Evolutionary conservation across 768 basidiomycete species (phyloP).

Genomic region (Amanita pallidorosea): DNA sequence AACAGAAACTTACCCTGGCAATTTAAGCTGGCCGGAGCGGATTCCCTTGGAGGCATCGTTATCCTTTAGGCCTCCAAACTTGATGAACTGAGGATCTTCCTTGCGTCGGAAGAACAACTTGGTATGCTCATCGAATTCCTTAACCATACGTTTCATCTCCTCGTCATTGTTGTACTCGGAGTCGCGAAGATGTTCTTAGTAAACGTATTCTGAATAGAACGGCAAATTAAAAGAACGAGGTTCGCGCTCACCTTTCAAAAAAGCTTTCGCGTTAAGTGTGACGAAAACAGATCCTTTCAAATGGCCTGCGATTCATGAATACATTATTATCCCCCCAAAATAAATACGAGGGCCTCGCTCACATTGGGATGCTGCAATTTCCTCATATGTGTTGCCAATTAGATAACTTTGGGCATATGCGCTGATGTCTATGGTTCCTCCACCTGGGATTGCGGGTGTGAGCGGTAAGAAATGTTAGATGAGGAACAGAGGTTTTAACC

Average conservation of each 20-base stretch:
- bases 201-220: neutral
- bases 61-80: conserved; percentile 28
- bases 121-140: conserved; percentile 28
- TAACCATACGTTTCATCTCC: conserved; percentile 24
- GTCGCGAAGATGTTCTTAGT: conserved; percentile 23
- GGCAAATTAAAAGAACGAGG: neutral
- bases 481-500: conserved; percentile 8
- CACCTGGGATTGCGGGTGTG: conserved; percentile 12
- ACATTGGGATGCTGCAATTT: conserved; percentile 29
- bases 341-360: neutral
- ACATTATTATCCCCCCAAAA: neutral
- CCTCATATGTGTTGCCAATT: conserved; percentile 19
- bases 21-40: conserved; percentile 26
- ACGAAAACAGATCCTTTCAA: conserved; percentile 32
- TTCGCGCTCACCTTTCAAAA: conserved; percentile 19
- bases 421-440: conserved; percentile 38
- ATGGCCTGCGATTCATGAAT: conserved; percentile 16
- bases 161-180: conserved; percentile 20
- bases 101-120: conserved; percentile 26
- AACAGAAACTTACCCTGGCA: conserved; percentile 14
- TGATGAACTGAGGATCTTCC: conserved; percentile 26
- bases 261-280: conserved; percentile 19
- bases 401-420: conserved; percentile 23
- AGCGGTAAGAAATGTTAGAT: neutral
- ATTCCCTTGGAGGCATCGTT: conserved; percentile 25